These are phyloP conservation scores for Cladophialophora yegresii DNA, from an alignment of 2,329 filamentous ascomycete species.

Conservation along the genomic window DNA sequence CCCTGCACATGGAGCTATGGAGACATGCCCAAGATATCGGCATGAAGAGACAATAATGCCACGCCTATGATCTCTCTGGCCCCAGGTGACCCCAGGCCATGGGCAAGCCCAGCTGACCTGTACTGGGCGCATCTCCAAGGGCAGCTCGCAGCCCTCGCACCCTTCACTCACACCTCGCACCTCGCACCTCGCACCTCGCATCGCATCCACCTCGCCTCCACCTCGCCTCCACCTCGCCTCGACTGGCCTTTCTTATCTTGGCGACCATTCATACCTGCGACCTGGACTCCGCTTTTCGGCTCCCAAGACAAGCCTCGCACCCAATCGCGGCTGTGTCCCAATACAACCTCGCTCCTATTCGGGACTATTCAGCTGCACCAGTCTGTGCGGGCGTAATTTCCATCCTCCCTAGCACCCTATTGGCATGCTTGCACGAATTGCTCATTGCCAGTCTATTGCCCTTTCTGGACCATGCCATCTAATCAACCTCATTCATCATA, in stretches of 20 bases:
- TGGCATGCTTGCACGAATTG: background rate
- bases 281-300: slow-evolving; percentile 5
- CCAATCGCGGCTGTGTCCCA: slow-evolving; percentile 9
- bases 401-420: slow-evolving; percentile 5
- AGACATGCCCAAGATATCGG: background rate
- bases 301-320: background rate
- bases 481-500: slow-evolving; percentile 7
- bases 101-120: background rate
- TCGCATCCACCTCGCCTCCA: slow-evolving; percentile 15
- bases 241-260: slow-evolving; percentile 9
- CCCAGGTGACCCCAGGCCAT: background rate
- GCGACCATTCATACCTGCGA: slow-evolving; percentile 15
- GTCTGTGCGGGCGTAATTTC: slow-evolving; percentile 7
- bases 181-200: background rate
- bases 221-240: background rate
- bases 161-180: too few species aligned
- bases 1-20: background rate
- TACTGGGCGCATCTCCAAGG: background rate
- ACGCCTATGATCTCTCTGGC: background rate
- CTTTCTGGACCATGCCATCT: slow-evolving; percentile 23
- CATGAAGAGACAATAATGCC: background rate
- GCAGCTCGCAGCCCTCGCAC: too few species aligned
- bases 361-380: slow-evolving; percentile 14
- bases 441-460: slow-evolving; percentile 16
- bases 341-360: slow-evolving; percentile 11